These are phyloP conservation scores for Cryphonectria japonica DNA, from an alignment of 2,329 filamentous ascomycete genomes.

Conservation along the genomic window DNA sequence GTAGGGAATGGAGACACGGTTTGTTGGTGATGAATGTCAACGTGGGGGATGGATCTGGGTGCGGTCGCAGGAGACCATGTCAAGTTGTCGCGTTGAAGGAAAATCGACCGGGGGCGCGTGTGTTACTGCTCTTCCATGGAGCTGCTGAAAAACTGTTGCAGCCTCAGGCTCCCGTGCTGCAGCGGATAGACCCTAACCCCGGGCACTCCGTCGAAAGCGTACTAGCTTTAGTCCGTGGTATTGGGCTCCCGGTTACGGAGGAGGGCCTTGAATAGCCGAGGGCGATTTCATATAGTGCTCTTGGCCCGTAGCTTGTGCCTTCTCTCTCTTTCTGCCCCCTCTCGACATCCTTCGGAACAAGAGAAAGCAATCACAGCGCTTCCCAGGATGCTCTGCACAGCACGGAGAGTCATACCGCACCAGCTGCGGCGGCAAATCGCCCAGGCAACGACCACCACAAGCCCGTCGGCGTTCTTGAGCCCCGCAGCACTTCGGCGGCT, in stretches of 20 bases:
- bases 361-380: not conserved
- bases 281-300: constrained; percentile 8
- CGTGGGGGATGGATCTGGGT: constrained; percentile 11
- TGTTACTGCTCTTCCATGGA: not conserved
- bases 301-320: not conserved
- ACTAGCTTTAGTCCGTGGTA: not conserved
- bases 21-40: constrained; percentile 17
- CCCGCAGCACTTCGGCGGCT: constrained; percentile 67
- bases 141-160: constrained; percentile 22
- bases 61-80: constrained; percentile 29
- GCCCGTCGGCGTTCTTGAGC: constrained; percentile 41
- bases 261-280: constrained; percentile 28
- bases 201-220: not conserved
- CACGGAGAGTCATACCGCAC: constrained; percentile 26
- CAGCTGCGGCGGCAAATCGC: constrained; percentile 26
- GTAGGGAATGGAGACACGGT: constrained; percentile 17
- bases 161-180: constrained; percentile 19
- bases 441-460: constrained; percentile 29
- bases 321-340: not conserved
- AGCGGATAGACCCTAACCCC: not conserved
- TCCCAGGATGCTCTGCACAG: constrained; percentile 26
- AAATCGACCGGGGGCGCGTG: constrained; percentile 24
- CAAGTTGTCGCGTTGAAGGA: constrained; percentile 29
- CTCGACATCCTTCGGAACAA: constrained; percentile 9
- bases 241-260: constrained; percentile 10